These are phyloP conservation scores for Diutina catenulata DNA, from an alignment of 1,139 yeast species.

Conservation along the genomic window DNA sequence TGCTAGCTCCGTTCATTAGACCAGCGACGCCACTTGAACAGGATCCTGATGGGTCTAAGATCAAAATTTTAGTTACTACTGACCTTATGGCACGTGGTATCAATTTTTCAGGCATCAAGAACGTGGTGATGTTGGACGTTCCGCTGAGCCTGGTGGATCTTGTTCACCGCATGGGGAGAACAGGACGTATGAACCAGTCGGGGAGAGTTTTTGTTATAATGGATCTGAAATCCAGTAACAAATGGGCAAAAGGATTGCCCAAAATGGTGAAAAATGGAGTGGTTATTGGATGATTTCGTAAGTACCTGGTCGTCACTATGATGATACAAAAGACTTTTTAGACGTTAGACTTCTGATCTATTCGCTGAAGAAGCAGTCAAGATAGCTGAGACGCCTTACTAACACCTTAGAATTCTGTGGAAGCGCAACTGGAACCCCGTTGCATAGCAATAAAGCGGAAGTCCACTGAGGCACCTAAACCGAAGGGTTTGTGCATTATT, in stretches of 20 bases:
- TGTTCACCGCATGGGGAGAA: slow-evolving; percentile 86
- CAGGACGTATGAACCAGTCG: slow-evolving; percentile 82
- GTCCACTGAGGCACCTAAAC: no score
- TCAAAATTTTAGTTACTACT: slow-evolving; percentile 73
- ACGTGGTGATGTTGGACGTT: slow-evolving; percentile 73
- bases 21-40: slow-evolving; percentile 37
- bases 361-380: slow-evolving; percentile 10
- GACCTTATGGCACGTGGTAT: slow-evolving; percentile 86
- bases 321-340: slow-evolving; percentile 14
- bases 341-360: slow-evolving; percentile 22
- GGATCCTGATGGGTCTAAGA: slow-evolving; percentile 17
- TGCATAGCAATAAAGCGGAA: no score
- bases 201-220: slow-evolving; percentile 77
- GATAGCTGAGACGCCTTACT: slow-evolving; percentile 10
- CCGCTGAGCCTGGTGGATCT: slow-evolving; percentile 80
- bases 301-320: slow-evolving; percentile 8
- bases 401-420: no score
- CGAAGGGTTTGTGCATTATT: no score
- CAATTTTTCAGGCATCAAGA: slow-evolving; percentile 72
- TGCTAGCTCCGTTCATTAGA: slow-evolving; percentile 48
- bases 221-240: slow-evolving; percentile 51
- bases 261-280: slow-evolving; percentile 49
- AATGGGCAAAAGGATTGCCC: slow-evolving; percentile 81
- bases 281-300: slow-evolving; percentile 19
- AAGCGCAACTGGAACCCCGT: no score